Percentiles rank a stretch among this genome's conserved stretches.
These are phyloP conservation scores for Colletotrichum destructivum DNA, from an alignment of 2,329 filamentous ascomycete genomes.

Conservation along the genomic window DNA sequence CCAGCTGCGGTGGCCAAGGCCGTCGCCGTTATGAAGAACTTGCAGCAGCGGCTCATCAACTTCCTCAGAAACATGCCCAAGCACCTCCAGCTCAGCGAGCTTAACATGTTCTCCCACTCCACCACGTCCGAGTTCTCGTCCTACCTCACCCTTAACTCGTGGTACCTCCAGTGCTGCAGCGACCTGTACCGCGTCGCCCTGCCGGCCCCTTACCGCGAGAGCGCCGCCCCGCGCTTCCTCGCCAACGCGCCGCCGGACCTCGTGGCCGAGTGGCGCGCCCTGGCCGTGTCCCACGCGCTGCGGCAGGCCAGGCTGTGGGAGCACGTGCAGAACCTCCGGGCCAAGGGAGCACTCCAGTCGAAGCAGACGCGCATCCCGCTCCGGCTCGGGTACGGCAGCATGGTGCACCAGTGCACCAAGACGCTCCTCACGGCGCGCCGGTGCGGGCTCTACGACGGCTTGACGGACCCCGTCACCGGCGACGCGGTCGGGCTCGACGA, in stretches of 20 bases:
- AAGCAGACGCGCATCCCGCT: slow-evolving; percentile 11
- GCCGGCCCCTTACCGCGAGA: slow-evolving; percentile 14
- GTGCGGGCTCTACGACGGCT: neutral
- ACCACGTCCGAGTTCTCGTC: slow-evolving; percentile 27
- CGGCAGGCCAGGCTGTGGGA: slow-evolving; percentile 24
- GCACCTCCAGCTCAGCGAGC: slow-evolving; percentile 20
- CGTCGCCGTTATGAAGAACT: too few species aligned
- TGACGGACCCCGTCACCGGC: slow-evolving; percentile 19
- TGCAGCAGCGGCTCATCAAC: neutral
- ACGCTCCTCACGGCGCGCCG: slow-evolving; percentile 18
- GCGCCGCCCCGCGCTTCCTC: slow-evolving; percentile 12
- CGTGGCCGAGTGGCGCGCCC: slow-evolving; percentile 5
- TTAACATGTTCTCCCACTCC: slow-evolving; percentile 31
- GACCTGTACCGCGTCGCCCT: slow-evolving; percentile 27
- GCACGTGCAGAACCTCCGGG: slow-evolving; percentile 9
- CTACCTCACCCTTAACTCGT: slow-evolving; percentile 28
- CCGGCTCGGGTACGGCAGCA: slow-evolving; percentile 21
- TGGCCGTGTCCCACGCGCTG: slow-evolving; percentile 27
- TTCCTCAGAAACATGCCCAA: slow-evolving; percentile 21
- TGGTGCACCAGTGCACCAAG: slow-evolving; percentile 34
- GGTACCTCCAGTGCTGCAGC: slow-evolving; percentile 28
- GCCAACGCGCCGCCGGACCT: slow-evolving; percentile 4
- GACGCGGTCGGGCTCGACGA: slow-evolving; percentile 1
- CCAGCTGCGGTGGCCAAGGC: too few species aligned
- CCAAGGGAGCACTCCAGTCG: slow-evolving; percentile 23